Base-by-base conservation (phyloP, 2,329 filamentous ascomycete genomes). In the Basipetospora chlamydospora region DNA sequence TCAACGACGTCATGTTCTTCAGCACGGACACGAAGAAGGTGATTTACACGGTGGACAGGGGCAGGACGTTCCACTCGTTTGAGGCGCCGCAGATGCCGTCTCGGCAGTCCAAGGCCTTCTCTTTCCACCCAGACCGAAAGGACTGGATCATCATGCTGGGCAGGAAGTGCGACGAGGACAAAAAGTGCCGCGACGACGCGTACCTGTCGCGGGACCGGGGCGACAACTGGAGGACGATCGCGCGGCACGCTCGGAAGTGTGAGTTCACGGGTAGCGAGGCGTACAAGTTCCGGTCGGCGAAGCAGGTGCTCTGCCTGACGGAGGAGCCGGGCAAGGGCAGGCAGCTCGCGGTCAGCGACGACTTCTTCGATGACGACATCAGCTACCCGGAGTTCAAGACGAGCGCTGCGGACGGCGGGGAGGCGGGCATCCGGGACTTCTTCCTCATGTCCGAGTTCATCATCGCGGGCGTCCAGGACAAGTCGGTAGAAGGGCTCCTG, bases 371-470 rank as follows among this genome's bases (percentile, higher is more conserved):
- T 10, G 69, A 77, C 36, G 67, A 74, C 43, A 35, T 47, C 8
- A 33, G 26, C 16, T 41, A 41, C 28, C 43, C 43, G 5, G 61
- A 63, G 11, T 62, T 73, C 16, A 67, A 74, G 40, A 76, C 80
- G 51, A 66, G 72, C 17, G 70, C 87, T 41, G 52, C 49, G 21
- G 49, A 54, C 2, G 76, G 80, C 51, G 66, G 72, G 17, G 70
- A 86, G 41, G 52, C 49, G 17, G 48, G 53, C 2, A 80, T 94
- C 28, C 74, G 80, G 46, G 79, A 80, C 46, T 96, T 93, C 56
- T 88, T 86, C 2, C 92, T 81, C 5, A 96, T 95, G 88, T 79
- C 81, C 26, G 90, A 98, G 53, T 98, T 94, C 55, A 90, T 98
- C 49, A 74, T 98, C 26, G 80, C 94, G 34, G 87, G 87, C 2